These are phyloP conservation scores for Talaromyces sp. DNA, from an alignment of 2,329 filamentous ascomycete species.

Conservation along the genomic window DNA sequence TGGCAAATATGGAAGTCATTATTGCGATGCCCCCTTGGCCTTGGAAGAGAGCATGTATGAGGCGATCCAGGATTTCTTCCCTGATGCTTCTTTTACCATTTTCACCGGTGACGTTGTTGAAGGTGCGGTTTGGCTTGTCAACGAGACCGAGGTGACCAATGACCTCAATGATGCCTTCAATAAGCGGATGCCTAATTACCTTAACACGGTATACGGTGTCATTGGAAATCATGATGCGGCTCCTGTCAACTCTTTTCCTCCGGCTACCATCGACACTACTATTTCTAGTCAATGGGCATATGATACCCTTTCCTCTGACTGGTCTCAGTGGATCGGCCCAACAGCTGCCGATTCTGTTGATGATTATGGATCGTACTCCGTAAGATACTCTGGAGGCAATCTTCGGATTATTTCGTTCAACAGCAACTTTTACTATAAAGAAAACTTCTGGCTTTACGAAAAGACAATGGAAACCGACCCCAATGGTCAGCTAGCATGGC, in stretches of 20 bases:
- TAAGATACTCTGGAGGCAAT: constrained; percentile 49
- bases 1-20: constrained; percentile 55
- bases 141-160: constrained; percentile 35
- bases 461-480: constrained; percentile 54
- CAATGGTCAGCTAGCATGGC: constrained; percentile 55
- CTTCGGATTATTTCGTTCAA: constrained; percentile 56
- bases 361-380: constrained; percentile 55
- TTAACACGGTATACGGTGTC: constrained; percentile 54
- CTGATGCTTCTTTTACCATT: constrained; percentile 52
- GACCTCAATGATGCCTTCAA: constrained; percentile 51
- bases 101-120: constrained; percentile 64
- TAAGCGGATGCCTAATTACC: constrained; percentile 45
- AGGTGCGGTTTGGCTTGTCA: constrained; percentile 47
- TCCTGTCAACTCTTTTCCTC: constrained; percentile 55
- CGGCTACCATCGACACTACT: constrained; percentile 42
- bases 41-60: constrained; percentile 58
- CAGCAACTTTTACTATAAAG: constrained; percentile 52
- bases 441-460: constrained; percentile 60
- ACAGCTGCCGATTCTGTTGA: constrained; percentile 38
- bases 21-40: constrained; percentile 55
- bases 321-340: constrained; percentile 54
- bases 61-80: constrained; percentile 47
- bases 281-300: constrained; percentile 57
- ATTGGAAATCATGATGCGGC: constrained; percentile 61
- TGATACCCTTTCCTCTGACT: constrained; percentile 50